phyloP scores from a whole-genome alignment of 345 rosid genomes.

The Arabidopsis thaliana region TAIR10.1 NC_003070.9:12871001-12871500 shows the following conservation, averaged over 20 bases:
- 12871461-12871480: neutral
- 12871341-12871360: neutral
- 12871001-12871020: neutral
- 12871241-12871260: neutral
- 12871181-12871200: neutral
- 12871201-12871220: neutral
- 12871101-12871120: slow-evolving; percentile 46
- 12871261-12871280: neutral
- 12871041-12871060: neutral
- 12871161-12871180: neutral
- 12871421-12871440: neutral
- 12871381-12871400: no score
- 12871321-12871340: neutral
- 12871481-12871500: neutral
- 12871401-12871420: no score
- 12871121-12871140: slow-evolving; percentile 49
- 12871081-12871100: slow-evolving; percentile 39
- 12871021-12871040: neutral
- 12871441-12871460: neutral
- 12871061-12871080: slow-evolving; percentile 46
- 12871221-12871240: neutral
- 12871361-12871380: neutral
- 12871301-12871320: neutral
- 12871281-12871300: slow-evolving; percentile 8
- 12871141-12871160: slow-evolving; percentile 47